Base-by-base conservation (phyloP, 345 rosid species). In the Lenwebbia sp. region DNA sequence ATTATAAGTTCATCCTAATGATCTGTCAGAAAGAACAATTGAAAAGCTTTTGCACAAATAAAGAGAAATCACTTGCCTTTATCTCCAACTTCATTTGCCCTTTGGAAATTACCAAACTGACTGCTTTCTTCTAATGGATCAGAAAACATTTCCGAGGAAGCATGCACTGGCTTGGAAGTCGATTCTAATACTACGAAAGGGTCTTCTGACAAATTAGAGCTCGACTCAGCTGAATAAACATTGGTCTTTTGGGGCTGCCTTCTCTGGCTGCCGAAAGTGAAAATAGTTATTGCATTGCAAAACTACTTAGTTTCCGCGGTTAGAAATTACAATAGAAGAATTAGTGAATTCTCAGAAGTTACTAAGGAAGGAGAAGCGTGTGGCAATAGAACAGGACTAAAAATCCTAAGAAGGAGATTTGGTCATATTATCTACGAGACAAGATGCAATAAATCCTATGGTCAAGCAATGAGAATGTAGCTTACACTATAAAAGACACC, bases 121-220 rank as follows among this genome's bases (percentile, higher is more conserved):
- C 90, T 89, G 52, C 94, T 88, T 84, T 93, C 95, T 51, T 92
- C 97, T 47, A 92, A 91, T 57, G 95, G 95, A n/a, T 93, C 94
- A 6, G 86, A 82, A 33, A 92, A 89, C 49, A 83, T 13, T 84
- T 88, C 85, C 0, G 93, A 84, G 84, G 92, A 92, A 85, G 89
- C 56, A 88, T 90, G 88, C 82, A 65, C 85, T 26, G 89, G 57
- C 58, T 89, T 88, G 41, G 91, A 92, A 65, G 91, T 85, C 30
- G 94, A 88, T 91, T 94, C 98, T 47, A 95, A 89, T 84, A 95
- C 91, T 62, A 87, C 90, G 86, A 95, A 95, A 78, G 97, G 98
- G 82, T 94, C 98, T 40, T 91, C 91, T 19, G 87, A 75, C 84
- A 89, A 84, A 33, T 84, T 83, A 85, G 90, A 89, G 84, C 90